Evolutionary conservation across 2,329 filamentous ascomycete genomes (phyloP).

Genomic region (Penicillium decumbens): DNA sequence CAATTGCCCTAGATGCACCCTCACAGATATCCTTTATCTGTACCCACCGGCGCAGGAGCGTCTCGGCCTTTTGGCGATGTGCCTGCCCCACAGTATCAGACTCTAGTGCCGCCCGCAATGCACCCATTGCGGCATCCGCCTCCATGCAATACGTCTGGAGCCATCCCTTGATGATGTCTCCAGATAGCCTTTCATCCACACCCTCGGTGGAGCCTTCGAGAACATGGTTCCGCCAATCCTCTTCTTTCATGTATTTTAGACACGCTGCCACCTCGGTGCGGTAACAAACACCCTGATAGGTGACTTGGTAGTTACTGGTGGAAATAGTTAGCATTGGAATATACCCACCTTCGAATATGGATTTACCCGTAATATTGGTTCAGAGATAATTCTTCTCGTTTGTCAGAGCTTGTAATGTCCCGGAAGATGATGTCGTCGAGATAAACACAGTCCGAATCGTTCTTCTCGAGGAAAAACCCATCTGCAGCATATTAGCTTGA

Average conservation of each 20-base stretch:
- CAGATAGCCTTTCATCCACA: constrained; percentile 30
- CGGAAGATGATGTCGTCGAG: constrained; percentile 41
- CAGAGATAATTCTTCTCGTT: constrained; percentile 32
- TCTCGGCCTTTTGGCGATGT: constrained; percentile 23
- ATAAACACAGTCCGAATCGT: constrained; percentile 39
- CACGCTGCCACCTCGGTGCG: constrained; percentile 43
- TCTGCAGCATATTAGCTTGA: constrained; percentile 26
- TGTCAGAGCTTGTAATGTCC: constrained; percentile 24
- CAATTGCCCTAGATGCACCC: constrained; percentile 22
- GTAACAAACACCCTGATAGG: constrained; percentile 38
- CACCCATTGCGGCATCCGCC: constrained; percentile 26
- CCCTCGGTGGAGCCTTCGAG: constrained; percentile 33
- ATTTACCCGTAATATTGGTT: constrained; percentile 41
- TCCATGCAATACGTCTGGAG: constrained; percentile 35
- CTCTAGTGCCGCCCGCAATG: constrained; percentile 21
- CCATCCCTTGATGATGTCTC: constrained; percentile 34
- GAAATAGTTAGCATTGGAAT: constrained; percentile 3
- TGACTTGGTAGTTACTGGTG: constrained; percentile 41
- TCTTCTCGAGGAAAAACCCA: constrained; percentile 41
- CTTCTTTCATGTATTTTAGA: constrained; percentile 37
- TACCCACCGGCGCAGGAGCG: constrained; percentile 36
- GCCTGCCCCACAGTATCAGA: constrained; percentile 12
- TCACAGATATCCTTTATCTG: constrained; percentile 37
- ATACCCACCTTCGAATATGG: neutral
- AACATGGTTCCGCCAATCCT: constrained; percentile 39